Evolutionary conservation across 208 protist genomes (phyloP).

Genomic region (Giardia muris): DNA sequence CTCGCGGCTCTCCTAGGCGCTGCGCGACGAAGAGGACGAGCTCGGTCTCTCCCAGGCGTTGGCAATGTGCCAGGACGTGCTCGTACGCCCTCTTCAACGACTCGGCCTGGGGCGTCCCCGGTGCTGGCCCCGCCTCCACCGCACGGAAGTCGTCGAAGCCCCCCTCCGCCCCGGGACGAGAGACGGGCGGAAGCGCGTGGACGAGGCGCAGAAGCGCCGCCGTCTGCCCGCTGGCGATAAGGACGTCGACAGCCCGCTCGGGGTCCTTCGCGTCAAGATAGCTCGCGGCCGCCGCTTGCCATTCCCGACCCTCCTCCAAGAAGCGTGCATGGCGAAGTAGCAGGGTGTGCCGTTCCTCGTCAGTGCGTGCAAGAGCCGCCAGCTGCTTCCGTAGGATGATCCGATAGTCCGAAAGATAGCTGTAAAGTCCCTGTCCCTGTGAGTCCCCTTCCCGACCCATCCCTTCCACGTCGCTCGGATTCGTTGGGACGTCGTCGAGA

Average conservation of each 20-base stretch:
- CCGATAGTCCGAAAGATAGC: not conserved
- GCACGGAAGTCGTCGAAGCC: not conserved
- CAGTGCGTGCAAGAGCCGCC: not conserved
- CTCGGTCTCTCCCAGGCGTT: not conserved
- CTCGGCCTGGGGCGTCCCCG: not conserved
- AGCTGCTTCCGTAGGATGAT: conserved; percentile 17
- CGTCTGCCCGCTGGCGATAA: conserved; percentile 13
- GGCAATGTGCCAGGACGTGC: not conserved
- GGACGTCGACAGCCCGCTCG: conserved; percentile 10
- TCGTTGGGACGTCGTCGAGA: not conserved
- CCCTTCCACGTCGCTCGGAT: not conserved
- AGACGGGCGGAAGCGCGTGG: not conserved
- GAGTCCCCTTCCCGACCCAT: not conserved
- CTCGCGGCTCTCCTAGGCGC: not conserved
- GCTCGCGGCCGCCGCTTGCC: not conserved
- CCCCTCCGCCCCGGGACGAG: not conserved
- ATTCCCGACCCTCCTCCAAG: not conserved
- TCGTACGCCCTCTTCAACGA: not conserved
- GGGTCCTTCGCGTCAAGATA: not conserved
- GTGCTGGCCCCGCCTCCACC: too few species aligned
- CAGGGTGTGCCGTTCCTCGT: not conserved
- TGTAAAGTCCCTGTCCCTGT: not conserved
- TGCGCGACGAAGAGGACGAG: conserved; percentile 11
- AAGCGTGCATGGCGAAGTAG: not conserved
- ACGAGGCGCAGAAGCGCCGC: not conserved